phyloP scores from a whole-genome alignment of 1,284 basidiomycete genomes.

The Clitocybe nebularis region DNA sequence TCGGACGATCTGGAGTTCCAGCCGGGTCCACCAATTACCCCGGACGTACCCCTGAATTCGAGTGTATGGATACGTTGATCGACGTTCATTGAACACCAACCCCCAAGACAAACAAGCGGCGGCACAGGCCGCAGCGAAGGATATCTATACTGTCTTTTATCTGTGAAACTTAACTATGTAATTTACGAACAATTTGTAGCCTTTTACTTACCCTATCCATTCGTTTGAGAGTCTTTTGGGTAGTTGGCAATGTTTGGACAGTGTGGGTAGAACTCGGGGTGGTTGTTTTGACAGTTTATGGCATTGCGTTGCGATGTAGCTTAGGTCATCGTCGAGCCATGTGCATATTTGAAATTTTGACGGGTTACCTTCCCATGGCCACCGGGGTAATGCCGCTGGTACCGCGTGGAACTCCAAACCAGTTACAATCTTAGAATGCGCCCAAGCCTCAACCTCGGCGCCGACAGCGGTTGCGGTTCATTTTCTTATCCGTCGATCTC shows the following conservation, averaged over 20 bases:
- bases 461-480: background rate
- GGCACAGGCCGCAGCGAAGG: too few species aligned
- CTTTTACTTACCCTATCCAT: background rate
- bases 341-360: conserved; percentile 1
- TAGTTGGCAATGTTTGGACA: too few species aligned
- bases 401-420: background rate
- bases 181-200: background rate
- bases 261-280: too few species aligned
- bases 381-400: background rate
- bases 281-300: background rate
- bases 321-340: conserved; percentile 1
- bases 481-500: background rate
- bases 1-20: conserved; percentile 19
- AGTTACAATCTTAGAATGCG: background rate
- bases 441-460: background rate
- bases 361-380: conserved; percentile 2
- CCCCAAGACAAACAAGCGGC: background rate
- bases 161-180: background rate
- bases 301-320: background rate
- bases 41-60: background rate
- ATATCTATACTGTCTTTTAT: too few species aligned
- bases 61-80: conserved; percentile 1
- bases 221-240: background rate
- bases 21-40: background rate
- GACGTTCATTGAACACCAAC: background rate